These are phyloP conservation scores for Begonia peltatifolia DNA, from an alignment of 306 rosid species.

Conservation along the genomic window DNA sequence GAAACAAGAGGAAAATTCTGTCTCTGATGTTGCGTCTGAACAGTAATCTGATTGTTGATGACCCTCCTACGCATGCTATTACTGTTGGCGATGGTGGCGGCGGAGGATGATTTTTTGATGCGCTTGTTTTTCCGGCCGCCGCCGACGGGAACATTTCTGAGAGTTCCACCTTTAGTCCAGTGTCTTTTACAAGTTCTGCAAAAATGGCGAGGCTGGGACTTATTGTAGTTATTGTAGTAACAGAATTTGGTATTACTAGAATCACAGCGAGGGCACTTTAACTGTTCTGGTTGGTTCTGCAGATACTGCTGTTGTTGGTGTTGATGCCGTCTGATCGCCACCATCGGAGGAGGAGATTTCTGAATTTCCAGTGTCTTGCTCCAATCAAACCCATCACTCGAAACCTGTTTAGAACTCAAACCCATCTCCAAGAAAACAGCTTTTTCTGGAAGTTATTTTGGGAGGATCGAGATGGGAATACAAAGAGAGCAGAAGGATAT, in stretches of 20 bases:
- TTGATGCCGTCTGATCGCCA: conserved; percentile 17
- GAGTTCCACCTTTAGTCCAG: conserved; percentile 98
- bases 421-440: conserved; percentile 36
- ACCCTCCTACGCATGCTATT: conserved; percentile 6
- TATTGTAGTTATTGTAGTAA: conserved; percentile 96
- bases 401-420: conserved; percentile 76
- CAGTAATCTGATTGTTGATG: neutral
- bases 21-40: neutral
- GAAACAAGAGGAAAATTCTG: conserved; percentile 3
- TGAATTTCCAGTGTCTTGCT: conserved; percentile 27
- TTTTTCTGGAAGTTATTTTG: neutral
- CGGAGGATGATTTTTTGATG: conserved; percentile 20
- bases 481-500: neutral
- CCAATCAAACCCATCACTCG: conserved; percentile 53
- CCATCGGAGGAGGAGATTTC: conserved; percentile 26
- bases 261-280: conserved; percentile 89
- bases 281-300: conserved; percentile 36
- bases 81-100: neutral
- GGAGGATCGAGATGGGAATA: too few species aligned
- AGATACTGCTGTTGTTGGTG: too few species aligned
- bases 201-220: conserved; percentile 83
- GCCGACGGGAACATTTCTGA: conserved; percentile 88
- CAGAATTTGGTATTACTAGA: conserved; percentile 83
- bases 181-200: conserved; percentile 92
- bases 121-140: conserved; percentile 76